Evolutionary conservation across 1,284 basidiomycete genomes (phyloP).

Genomic region (Leccinum angustisporum): DNA sequence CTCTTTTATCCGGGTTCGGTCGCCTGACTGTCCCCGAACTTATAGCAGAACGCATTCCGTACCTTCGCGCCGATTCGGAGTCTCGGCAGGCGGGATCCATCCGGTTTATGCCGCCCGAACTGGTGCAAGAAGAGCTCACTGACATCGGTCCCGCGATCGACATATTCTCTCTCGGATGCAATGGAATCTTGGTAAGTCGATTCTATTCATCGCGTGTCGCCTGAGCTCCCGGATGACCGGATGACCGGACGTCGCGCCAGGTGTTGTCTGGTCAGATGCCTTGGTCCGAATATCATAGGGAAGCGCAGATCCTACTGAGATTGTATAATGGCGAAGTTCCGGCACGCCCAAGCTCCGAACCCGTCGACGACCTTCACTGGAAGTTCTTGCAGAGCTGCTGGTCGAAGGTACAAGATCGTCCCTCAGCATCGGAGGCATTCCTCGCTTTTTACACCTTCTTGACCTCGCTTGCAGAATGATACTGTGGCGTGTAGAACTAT

Average conservation of each 20-base stretch:
- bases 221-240: background rate
- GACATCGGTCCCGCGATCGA: slow-evolving; percentile 11
- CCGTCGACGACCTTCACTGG: slow-evolving; percentile 10
- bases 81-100: slow-evolving; percentile 10
- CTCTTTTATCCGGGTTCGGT: slow-evolving; percentile 17
- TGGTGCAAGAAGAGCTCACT: background rate
- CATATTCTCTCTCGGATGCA: slow-evolving; percentile 22
- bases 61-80: slow-evolving; percentile 13
- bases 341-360: slow-evolving; percentile 4
- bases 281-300: slow-evolving; percentile 18
- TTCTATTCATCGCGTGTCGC: background rate
- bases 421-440: background rate
- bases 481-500: background rate
- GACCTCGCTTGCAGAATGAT: slow-evolving; percentile 5
- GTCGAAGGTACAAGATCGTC: slow-evolving; percentile 11
- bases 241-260: background rate
- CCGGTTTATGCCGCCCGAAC: slow-evolving; percentile 15
- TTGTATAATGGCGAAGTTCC: slow-evolving; percentile 10
- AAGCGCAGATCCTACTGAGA: slow-evolving; percentile 1
- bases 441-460: background rate
- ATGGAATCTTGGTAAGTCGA: slow-evolving; percentile 14
- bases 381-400: slow-evolving; percentile 17
- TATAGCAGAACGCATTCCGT: slow-evolving; percentile 10
- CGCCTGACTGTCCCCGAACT: slow-evolving; percentile 12
- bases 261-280: slow-evolving; percentile 20